phyloP scores from a whole-genome alignment of 2,329 filamentous ascomycete species.

The Pseudopithomyces maydicus region DNA sequence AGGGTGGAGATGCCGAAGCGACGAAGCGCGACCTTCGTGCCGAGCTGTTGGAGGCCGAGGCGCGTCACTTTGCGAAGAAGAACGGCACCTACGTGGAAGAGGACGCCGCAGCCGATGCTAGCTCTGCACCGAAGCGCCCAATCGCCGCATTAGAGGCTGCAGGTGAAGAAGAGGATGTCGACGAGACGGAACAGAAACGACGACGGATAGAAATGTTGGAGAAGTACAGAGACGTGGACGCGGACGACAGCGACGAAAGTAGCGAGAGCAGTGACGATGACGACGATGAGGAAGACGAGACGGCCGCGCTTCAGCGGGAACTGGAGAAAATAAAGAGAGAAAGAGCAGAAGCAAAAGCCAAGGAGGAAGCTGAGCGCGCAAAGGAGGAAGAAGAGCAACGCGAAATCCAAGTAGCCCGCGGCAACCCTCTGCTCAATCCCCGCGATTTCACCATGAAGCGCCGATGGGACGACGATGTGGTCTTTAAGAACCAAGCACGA shows the following conservation, averaged over 20 bases:
- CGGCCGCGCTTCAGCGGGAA: constrained; percentile 88
- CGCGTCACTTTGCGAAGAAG: constrained; percentile 84
- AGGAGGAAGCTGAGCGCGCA: constrained; percentile 81
- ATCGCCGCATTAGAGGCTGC: constrained; percentile 57
- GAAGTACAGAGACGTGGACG: constrained; percentile 86
- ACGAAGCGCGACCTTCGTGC: constrained; percentile 79
- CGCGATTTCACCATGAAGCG: constrained; percentile 92
- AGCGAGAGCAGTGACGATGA: constrained; percentile 64
- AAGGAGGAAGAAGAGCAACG: constrained; percentile 80
- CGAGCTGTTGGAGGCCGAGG: constrained; percentile 87
- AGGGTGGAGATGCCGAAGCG: constrained; percentile 79
- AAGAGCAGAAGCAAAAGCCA: constrained; percentile 78
- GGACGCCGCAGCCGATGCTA: constrained; percentile 45
- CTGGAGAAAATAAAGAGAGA: constrained; percentile 92
- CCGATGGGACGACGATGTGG: constrained; percentile 97
- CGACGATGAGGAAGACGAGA: constrained; percentile 71
- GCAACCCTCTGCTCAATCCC: constrained; percentile 87
- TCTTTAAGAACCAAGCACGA: constrained; percentile 98
- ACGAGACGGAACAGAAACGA: constrained; percentile 79
- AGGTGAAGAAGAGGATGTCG: constrained; percentile 58
- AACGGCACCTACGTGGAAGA: constrained; percentile 64
- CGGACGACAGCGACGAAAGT: constrained; percentile 66
- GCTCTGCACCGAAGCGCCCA: constrained; percentile 66
- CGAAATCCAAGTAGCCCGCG: constrained; percentile 86
- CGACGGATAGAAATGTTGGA: constrained; percentile 75